Conservation (phyloP, 1,284 basidiomycete species). For the Naganishia sp. region DNA sequence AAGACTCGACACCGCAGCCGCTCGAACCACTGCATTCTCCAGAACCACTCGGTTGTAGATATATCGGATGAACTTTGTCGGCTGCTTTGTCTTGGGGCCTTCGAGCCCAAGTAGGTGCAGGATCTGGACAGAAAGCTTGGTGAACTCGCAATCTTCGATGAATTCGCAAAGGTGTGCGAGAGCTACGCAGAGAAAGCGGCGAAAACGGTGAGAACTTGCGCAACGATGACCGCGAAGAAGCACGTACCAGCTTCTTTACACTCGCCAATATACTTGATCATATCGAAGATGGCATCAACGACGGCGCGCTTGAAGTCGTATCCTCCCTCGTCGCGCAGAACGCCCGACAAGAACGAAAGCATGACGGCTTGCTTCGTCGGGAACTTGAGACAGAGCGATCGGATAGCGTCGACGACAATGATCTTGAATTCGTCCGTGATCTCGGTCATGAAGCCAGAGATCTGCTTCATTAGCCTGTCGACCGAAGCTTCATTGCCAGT, state of each 20-base stretch:
- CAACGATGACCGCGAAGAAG: neutral
- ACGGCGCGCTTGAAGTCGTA: slow-evolving; percentile 99
- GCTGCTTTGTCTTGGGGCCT: slow-evolving; percentile 91
- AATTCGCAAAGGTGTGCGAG: slow-evolving; percentile 99
- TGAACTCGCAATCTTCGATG: slow-evolving; percentile 99
- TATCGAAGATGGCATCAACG: slow-evolving; percentile 99
- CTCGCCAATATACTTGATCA: slow-evolving; percentile 96
- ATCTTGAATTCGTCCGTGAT: slow-evolving; percentile 99
- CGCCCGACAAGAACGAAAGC: slow-evolving; percentile 91
- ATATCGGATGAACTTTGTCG: slow-evolving; percentile 97
- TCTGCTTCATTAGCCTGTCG: slow-evolving; percentile 98
- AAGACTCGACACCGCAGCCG: slow-evolving; percentile 89
- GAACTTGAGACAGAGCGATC: slow-evolving; percentile 98
- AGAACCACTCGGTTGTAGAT: slow-evolving; percentile 99
- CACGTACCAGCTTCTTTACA: slow-evolving; percentile 74
- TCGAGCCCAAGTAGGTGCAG: slow-evolving; percentile 93
- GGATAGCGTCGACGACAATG: slow-evolving; percentile 98
- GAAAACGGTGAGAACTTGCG: neutral
- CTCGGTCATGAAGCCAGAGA: slow-evolving; percentile 97
- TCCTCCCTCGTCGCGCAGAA: slow-evolving; percentile 93
- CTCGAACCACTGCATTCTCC: slow-evolving; percentile 96
- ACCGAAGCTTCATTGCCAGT: slow-evolving; percentile 99
- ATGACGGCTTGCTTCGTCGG: slow-evolving; percentile 93
- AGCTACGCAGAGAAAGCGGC: slow-evolving; percentile 58
- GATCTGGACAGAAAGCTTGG: slow-evolving; percentile 96